Conservation (phyloP, 2,329 filamentous ascomycete genomes). For the Rosellinia necatrix region DNA sequence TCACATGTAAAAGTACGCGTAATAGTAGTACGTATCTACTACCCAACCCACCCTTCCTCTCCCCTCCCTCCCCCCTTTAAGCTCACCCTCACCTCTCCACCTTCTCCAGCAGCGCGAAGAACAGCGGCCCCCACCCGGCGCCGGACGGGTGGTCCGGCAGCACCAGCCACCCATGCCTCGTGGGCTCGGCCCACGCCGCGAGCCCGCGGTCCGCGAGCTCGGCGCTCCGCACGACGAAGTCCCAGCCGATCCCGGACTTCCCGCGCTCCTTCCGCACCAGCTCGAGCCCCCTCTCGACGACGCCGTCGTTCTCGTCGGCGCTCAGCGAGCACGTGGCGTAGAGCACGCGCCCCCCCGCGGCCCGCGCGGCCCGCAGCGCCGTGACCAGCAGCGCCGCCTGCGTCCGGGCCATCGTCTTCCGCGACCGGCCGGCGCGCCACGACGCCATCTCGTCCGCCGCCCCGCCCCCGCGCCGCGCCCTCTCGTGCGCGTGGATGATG, state of each 20-base stretch:
- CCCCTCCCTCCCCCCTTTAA: neutral
- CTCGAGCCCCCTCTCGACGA: slow-evolving; percentile 43
- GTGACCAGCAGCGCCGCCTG: slow-evolving; percentile 44
- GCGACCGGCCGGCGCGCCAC: slow-evolving; percentile 44
- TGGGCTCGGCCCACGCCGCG: slow-evolving; percentile 38
- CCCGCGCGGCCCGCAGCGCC: slow-evolving; percentile 41
- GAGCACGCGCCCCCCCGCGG: slow-evolving; percentile 44
- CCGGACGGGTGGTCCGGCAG: slow-evolving; percentile 44
- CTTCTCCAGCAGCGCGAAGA: slow-evolving; percentile 46
- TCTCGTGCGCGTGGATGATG: slow-evolving; percentile 43
- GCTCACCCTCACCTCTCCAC: slow-evolving; percentile 24
- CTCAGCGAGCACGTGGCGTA: slow-evolving; percentile 49
- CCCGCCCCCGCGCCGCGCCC: slow-evolving; percentile 38
- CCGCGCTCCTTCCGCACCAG: slow-evolving; percentile 44
- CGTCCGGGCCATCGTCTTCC: slow-evolving; percentile 42
- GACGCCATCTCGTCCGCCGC: slow-evolving; percentile 43
- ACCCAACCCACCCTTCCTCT: no score
- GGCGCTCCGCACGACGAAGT: slow-evolving; percentile 36
- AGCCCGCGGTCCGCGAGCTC: slow-evolving; percentile 29
- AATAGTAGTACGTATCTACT: no score
- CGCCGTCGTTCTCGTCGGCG: slow-evolving; percentile 46
- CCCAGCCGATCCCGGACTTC: slow-evolving; percentile 41
- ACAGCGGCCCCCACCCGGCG: slow-evolving; percentile 46
- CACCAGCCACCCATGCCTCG: slow-evolving; percentile 46
- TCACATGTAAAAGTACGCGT: no score